Base-by-base conservation (phyloP, 2,329 filamentous ascomycete genomes). In the Mollisia scopiformis region DNA sequence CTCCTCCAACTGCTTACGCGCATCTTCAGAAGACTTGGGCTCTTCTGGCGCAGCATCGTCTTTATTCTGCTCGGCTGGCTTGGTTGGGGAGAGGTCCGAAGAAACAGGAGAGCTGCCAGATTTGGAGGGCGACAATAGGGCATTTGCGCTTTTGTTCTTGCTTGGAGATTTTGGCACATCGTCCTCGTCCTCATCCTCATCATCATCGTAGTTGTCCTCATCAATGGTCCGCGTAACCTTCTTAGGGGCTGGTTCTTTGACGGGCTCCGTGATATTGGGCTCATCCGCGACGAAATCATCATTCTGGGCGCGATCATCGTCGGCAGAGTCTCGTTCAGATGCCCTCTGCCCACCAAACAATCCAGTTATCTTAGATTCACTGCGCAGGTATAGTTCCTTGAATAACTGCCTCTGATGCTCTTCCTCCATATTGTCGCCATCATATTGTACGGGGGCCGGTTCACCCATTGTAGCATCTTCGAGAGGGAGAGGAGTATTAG, bases 1-100 rank as follows among this genome's bases (percentile, higher is more conserved):
- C 73, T 96, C 91, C 75, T 98, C 93, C 65, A 98, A 78, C 75
- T 93, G 92, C 77, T 96, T 96, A 72, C 95, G 91, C 75, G 92
- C 91, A 80, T 97, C 91, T 73, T 97, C 93, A 7, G 89, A 88
- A 25, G 88, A 85, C 74, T 92, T 92, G 58, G 86, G 80, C 76
- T 85, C 79, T 70, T 85, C 73, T 66, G 81, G 80, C 35, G 77
- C 76, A 8, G 69, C 72, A 52, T 81, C 80, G 55, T 79, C 78
- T 65, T 83, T 84, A 53, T 80, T 71, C 68, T 85, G 86, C 43
- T 83, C 79, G 58, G 77, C 74, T 27, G 82, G 81, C 67, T 84
- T 88, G 58, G 80, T 86, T 66, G 84, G 89, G 33, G 71, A 73
- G 28, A 68, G 41, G 50, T 71, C 69, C 13, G 69, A 70, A 71